These are phyloP conservation scores for Candolleomyces aberdarensis DNA, from an alignment of 768 basidiomycete species.

Conservation along the genomic window DNA sequence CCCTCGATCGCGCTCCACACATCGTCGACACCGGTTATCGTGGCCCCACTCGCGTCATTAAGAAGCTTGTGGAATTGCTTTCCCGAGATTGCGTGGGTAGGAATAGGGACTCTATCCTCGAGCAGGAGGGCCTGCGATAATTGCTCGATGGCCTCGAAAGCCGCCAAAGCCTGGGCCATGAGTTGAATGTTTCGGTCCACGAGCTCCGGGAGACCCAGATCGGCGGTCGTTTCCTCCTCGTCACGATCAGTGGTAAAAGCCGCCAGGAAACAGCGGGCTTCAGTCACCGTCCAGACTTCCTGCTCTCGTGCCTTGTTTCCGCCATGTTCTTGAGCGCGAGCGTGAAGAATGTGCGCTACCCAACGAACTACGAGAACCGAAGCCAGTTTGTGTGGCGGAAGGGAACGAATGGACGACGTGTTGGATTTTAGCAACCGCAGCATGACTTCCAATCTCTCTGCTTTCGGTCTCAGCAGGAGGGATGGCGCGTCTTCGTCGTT, in stretches of 20 bases:
- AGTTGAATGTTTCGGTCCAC: conserved; percentile 66
- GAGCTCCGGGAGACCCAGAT: conserved; percentile 31
- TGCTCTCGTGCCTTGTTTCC: conserved; percentile 54
- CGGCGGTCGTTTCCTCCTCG: conserved; percentile 11
- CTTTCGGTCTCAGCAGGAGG: conserved; percentile 45
- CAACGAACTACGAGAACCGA: conserved; percentile 61
- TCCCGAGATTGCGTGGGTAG: conserved; percentile 56
- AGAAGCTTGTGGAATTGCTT: conserved; percentile 53
- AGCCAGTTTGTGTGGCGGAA: conserved; percentile 46
- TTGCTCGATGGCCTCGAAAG: conserved; percentile 57
- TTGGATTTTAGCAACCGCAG: conserved; percentile 58
- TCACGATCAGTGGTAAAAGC: conserved; percentile 33
- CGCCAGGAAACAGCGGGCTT: conserved; percentile 58
- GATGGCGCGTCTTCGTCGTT: conserved; percentile 32
- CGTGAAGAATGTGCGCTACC: conserved; percentile 50
- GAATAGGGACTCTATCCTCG: conserved; percentile 40
- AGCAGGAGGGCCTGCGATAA: conserved; percentile 64
- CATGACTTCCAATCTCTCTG: conserved; percentile 53
- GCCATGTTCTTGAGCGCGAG: conserved; percentile 45
- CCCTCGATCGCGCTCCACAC: conserved; percentile 47
- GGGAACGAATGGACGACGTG: conserved; percentile 37
- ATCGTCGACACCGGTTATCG: conserved; percentile 23
- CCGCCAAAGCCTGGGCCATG: conserved; percentile 57
- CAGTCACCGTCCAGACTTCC: conserved; percentile 67
- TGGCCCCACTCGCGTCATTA: conserved; percentile 24